These are phyloP conservation scores for Astrephomene gubernaculifera DNA, from an alignment of 139 green algal genomes.

Conservation along the genomic window DNA sequence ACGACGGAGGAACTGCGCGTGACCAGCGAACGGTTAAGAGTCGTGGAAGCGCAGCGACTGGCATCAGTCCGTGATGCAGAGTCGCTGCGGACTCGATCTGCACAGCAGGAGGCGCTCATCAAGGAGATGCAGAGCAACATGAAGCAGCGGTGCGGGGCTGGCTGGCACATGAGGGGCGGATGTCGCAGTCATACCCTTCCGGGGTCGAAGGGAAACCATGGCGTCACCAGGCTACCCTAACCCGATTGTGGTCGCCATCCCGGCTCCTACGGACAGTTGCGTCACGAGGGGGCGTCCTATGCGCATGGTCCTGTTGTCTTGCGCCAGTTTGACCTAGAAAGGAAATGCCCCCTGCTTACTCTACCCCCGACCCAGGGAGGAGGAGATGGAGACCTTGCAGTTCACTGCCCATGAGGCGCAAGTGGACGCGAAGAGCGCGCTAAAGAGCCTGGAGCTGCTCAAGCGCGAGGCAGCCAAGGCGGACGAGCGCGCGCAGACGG, in stretches of 20 bases:
- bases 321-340: no score
- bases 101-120: constrained; percentile 5
- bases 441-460: background rate
- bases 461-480: background rate
- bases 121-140: constrained; percentile 19
- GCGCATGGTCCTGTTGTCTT: no score
- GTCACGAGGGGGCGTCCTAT: no score
- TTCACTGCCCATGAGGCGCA: constrained; percentile 39
- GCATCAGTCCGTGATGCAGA: constrained; percentile 39
- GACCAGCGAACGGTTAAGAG: constrained; percentile 45
- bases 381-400: constrained; percentile 54
- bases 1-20: constrained; percentile 51
- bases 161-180: no score
- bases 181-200: no score
- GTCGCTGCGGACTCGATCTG: background rate
- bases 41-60: constrained; percentile 48
- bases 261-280: no score
- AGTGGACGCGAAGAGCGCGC: background rate
- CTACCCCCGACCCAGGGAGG: constrained; percentile 42
- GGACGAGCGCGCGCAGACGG: constrained; percentile 21
- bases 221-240: no score
- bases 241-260: background rate
- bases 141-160: constrained; percentile 30
- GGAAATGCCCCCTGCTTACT: no score
- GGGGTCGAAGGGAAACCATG: no score